Evolutionary conservation across 768 basidiomycete species (phyloP).

Genomic region (Cyclocybe cylindracea): DNA sequence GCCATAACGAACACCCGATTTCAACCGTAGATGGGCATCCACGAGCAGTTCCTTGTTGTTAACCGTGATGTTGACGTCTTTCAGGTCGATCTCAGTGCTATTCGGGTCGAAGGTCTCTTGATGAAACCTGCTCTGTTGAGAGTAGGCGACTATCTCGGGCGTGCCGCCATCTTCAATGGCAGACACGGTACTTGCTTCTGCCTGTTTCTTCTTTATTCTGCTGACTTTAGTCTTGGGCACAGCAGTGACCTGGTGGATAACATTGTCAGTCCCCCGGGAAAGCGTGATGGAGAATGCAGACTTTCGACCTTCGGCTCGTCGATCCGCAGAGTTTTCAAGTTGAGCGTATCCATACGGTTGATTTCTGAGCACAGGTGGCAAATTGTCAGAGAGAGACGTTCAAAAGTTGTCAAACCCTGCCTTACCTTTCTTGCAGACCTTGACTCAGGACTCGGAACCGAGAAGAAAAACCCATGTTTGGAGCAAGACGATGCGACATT

Average conservation of each 20-base stretch:
- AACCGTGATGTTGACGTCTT: constrained; percentile 51
- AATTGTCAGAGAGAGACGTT: no score
- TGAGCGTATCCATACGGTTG: no score
- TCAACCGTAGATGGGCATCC: constrained; percentile 54
- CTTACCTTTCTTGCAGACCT: no score
- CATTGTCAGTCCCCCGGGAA: neutral
- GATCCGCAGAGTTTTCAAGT: no score
- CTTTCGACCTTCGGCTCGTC: neutral
- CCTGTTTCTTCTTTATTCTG: constrained; percentile 6
- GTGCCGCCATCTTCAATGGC: neutral
- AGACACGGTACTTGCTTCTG: neutral
- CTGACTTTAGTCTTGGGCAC: neutral
- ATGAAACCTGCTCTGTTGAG: constrained; percentile 51
- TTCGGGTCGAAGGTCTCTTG: constrained; percentile 44
- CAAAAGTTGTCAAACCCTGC: no score
- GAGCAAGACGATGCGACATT: no score
- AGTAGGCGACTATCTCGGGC: constrained; percentile 36
- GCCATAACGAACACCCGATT: constrained; percentile 49
- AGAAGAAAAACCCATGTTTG: no score
- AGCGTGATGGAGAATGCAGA: neutral
- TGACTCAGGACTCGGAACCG: no score
- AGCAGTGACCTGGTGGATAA: neutral
- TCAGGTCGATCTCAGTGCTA: constrained; percentile 49
- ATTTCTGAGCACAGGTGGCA: no score
- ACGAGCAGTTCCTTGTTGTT: constrained; percentile 52